Conservation (phyloP, 2,329 filamentous ascomycete species). For the Blastomyces percursus region DNA sequence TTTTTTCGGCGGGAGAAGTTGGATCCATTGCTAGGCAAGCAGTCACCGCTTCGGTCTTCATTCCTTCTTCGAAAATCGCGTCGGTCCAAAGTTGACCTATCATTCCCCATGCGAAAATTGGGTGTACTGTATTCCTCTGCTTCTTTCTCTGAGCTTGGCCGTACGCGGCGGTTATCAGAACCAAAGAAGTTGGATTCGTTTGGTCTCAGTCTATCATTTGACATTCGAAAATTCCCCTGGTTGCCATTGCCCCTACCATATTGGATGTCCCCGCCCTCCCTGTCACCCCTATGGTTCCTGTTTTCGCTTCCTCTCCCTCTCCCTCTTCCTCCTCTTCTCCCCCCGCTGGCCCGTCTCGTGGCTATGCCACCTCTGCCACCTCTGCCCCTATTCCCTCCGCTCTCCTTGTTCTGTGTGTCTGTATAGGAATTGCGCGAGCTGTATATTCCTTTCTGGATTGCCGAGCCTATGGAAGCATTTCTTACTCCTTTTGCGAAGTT, state of each 20-base stretch:
- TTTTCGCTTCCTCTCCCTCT: not conserved
- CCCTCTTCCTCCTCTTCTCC: not conserved
- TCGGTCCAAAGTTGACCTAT: not conserved
- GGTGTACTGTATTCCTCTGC: not conserved
- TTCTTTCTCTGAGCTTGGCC: not conserved
- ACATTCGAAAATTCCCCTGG: not conserved
- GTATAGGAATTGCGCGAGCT: not conserved
- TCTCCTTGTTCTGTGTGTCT: not conserved
- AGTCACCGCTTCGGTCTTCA: not conserved
- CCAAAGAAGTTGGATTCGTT: not conserved
- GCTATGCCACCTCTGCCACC: not conserved
- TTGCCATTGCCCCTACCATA: not conserved
- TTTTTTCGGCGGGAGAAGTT: not conserved
- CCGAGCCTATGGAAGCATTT: conserved; percentile 51
- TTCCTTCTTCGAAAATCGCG: not conserved
- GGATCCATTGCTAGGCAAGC: not conserved
- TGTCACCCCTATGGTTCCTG: not conserved
- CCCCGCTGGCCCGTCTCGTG: too few species aligned
- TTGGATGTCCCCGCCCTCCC: not conserved
- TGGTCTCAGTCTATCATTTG: not conserved
- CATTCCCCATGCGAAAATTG: too few species aligned
- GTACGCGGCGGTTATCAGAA: not conserved
- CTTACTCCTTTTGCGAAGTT: conserved; percentile 20
- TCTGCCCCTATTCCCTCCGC: not conserved
- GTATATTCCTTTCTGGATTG: conserved; percentile 41